Evolutionary conservation across 306 rosid species (phyloP), one percentile per base, ranked within the genome.

Genomic region (Rosa multiflora): DNA sequence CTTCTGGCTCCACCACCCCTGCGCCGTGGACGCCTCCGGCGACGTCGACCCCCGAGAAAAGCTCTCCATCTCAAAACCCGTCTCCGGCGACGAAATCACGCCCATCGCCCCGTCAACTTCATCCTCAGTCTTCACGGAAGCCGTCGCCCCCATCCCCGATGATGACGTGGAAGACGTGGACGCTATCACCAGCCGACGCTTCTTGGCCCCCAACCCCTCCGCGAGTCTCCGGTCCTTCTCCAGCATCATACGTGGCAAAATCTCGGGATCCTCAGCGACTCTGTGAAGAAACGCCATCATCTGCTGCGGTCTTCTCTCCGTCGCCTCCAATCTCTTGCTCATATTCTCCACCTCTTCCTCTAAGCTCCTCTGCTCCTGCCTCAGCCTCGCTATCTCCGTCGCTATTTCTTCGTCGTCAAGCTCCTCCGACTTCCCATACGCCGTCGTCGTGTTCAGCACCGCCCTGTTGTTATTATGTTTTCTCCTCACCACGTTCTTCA

Each of bases 231-330:
- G 62, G 32, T 90, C 79, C 35, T 87, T 89, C 48, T 90, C 84
- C 4, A 32, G 46, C 74, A 93, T 82, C 23, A 93, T 62, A 0
- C 91, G 79, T 0, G 94, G 84, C 4, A 95, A 80, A 46, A 93
- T 82, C 17, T 88, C 91, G 2, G 99, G 99, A 48, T 95, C 89
- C 1, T 93, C 96, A 2, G 83, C 95, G 13, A 95, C 88, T 72
- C 87, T 91, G 77, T 62, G 63, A 2, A 95, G 87, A 53, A 95
- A 90, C 6, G 93, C 83, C 97, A 93, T 93, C 98, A 95, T 90
- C 73, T 93, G 98, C 32, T 88, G 94, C 0, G 99, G 99, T 10
- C 97, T 75, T 71, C 85, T 82, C 68, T 95, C 99, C 0, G 96
- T 89, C 17, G 88, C 86, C 51, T 93, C 98, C 35, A 95, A 70